Percentiles rank a stretch among this genome's conserved stretches.
phyloP scores from a whole-genome alignment of 768 basidiomycete genomes.

The Pulveroboletus sp. region DNA sequence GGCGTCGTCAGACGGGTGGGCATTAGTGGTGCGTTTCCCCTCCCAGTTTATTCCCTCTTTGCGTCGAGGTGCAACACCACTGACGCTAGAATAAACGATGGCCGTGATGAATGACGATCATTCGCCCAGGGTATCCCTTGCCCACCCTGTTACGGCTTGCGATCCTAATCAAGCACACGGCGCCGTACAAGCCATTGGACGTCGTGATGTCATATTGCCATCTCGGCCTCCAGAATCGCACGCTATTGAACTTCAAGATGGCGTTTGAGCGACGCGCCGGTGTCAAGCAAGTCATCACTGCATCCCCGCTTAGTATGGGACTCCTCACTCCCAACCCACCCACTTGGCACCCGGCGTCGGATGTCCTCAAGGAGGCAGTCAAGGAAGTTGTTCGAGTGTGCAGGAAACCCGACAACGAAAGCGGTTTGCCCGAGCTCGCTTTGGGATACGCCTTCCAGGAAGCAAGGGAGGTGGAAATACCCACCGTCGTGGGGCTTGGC shows the following conservation, averaged over 20 bases:
- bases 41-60: not conserved
- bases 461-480: slow-evolving; percentile 43
- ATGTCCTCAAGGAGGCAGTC: slow-evolving; percentile 41
- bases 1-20: slow-evolving; percentile 73
- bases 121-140: slow-evolving; percentile 63
- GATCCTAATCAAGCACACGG: slow-evolving; percentile 61
- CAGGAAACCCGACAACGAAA: slow-evolving; percentile 38
- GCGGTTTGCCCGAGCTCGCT: slow-evolving; percentile 54
- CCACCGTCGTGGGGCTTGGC: slow-evolving; percentile 71
- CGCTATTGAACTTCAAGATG: slow-evolving; percentile 50
- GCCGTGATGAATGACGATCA: too few relatives aligned
- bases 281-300: slow-evolving; percentile 64
- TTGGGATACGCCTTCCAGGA: slow-evolving; percentile 63
- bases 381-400: slow-evolving; percentile 31
- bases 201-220: slow-evolving; percentile 79
- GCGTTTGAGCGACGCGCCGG: slow-evolving; percentile 58
- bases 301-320: slow-evolving; percentile 84
- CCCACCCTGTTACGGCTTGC: slow-evolving; percentile 81
- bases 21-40: slow-evolving; percentile 58
- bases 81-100: too few relatives aligned
- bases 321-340: slow-evolving; percentile 58
- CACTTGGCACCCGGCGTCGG: slow-evolving; percentile 75
- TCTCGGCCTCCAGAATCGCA: slow-evolving; percentile 68
- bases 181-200: slow-evolving; percentile 70
- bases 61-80: not conserved